A percentile compares a stretch with the other conserved stretches of the same genome.
These are phyloP conservation scores for Cyberlindnera xishuangbannaensis DNA, from an alignment of 805 yeast species.

Conservation along the genomic window DNA sequence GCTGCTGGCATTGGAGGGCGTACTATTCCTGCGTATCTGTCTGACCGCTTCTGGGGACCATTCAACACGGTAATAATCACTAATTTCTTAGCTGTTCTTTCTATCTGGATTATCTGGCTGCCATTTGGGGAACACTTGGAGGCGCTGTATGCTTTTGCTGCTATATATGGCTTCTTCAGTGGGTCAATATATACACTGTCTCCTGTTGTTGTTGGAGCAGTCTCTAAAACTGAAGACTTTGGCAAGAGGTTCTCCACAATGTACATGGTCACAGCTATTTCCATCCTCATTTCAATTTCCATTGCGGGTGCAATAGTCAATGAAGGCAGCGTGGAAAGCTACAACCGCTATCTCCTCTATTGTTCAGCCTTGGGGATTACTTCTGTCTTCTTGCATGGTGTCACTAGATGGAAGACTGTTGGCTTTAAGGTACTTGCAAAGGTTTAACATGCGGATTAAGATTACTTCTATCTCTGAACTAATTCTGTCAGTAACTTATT, in stretches of 20 bases:
- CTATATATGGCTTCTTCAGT: constrained; percentile 48
- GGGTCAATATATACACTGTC: constrained; percentile 52
- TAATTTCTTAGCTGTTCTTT: constrained; percentile 18
- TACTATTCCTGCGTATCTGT: constrained; percentile 37
- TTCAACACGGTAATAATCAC: constrained; percentile 45
- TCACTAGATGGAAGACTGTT: constrained; percentile 37
- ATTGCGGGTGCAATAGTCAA: constrained; percentile 44
- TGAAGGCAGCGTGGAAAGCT: constrained; percentile 27
- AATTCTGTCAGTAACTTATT: too few relatives aligned
- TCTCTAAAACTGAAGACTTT: constrained; percentile 48
- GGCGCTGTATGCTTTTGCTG: constrained; percentile 39
- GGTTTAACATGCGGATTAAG: too few relatives aligned
- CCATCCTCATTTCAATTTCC: constrained; percentile 43
- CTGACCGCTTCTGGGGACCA: constrained; percentile 42
- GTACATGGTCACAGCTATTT: constrained; percentile 51
- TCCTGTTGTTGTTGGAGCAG: constrained; percentile 55
- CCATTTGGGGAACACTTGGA: constrained; percentile 33
- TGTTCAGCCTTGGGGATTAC: constrained; percentile 35
- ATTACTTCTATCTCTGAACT: too few relatives aligned
- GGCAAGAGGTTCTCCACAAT: constrained; percentile 53
- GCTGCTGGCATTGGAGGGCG: constrained; percentile 43
- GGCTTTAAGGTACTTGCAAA: constrained; percentile 30
- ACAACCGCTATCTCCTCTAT: constrained; percentile 39
- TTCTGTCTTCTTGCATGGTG: constrained; percentile 33
- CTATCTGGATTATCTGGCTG: constrained; percentile 33